A percentile compares a stretch with the other conserved stretches of the same genome.
These are phyloP conservation scores for Annona squamosa DNA, from an alignment of 164 flowering plant genomes.

Conservation along the genomic window DNA sequence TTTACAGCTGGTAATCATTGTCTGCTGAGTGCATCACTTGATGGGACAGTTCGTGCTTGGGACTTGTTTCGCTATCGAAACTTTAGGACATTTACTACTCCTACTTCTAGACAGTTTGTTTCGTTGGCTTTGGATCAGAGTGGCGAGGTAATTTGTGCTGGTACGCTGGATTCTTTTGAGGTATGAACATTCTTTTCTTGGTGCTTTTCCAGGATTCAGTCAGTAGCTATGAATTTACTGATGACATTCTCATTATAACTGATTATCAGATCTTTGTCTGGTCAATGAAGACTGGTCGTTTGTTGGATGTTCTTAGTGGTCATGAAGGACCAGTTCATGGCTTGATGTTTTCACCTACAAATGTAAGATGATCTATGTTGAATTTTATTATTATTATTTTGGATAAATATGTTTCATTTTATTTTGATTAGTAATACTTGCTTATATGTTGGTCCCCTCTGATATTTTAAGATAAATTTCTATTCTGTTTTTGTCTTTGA, in stretches of 20 bases:
- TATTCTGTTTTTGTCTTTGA: not conserved
- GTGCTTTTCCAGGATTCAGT: not conserved
- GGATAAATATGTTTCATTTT: not conserved
- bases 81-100: conserved; percentile 83
- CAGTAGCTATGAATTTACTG: conserved; percentile 3
- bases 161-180: conserved; percentile 96
- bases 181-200: conserved; percentile 23
- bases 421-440: not conserved
- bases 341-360: conserved; percentile 85
- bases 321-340: conserved; percentile 99
- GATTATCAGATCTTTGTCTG: conserved; percentile 75
- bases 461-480: not conserved
- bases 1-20: conserved; percentile 73
- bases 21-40: conserved; percentile 91
- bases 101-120: conserved; percentile 85
- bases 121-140: conserved; percentile 92
- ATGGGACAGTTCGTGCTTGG: conserved; percentile 99
- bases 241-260: conserved; percentile 1
- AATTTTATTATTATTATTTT: not conserved
- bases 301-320: conserved; percentile 87
- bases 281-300: conserved; percentile 95
- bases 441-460: not conserved
- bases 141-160: conserved; percentile 98
- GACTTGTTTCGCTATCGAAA: conserved; percentile 91
- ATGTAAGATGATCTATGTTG: conserved; percentile 40